Percentiles rank a stretch among this genome's conserved stretches.
These are phyloP conservation scores for Peronospora belbahrii DNA, from an alignment of 352 stramenopile species.

Conservation along the genomic window DNA sequence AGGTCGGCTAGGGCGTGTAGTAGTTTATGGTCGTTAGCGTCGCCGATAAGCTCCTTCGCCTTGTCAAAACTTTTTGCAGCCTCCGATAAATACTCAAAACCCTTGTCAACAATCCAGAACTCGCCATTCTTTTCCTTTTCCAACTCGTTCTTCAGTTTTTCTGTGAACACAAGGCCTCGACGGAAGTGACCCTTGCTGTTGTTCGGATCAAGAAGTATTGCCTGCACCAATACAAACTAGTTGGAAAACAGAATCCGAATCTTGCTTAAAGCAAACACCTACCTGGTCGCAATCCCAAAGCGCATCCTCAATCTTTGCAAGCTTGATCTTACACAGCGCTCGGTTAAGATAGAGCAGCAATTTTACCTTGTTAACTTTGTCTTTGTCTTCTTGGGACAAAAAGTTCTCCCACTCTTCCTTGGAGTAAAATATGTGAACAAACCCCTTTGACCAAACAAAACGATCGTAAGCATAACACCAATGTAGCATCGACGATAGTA, in stretches of 20 bases:
- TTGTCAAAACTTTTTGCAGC: constrained; percentile 68
- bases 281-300: constrained; percentile 83
- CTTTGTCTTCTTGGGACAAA: constrained; percentile 58
- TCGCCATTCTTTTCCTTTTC: constrained; percentile 74
- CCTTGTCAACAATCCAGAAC: constrained; percentile 86
- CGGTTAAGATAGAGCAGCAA: constrained; percentile 78
- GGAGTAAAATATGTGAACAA: constrained; percentile 81
- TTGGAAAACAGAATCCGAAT: background rate
- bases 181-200: constrained; percentile 78
- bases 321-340: constrained; percentile 79
- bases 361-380: constrained; percentile 78
- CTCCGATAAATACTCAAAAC: constrained; percentile 59
- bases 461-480: constrained; percentile 1
- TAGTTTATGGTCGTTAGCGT: constrained; percentile 46
- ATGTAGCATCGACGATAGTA: background rate
- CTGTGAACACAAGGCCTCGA: constrained; percentile 64
- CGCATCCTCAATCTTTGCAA: constrained; percentile 75
- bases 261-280: background rate
- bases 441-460: constrained; percentile 35
- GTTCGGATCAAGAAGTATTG: constrained; percentile 50
- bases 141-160: constrained; percentile 75
- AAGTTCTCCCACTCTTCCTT: constrained; percentile 85
- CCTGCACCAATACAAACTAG: constrained; percentile 19
- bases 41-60: constrained; percentile 34
- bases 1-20: constrained; percentile 50